Evolutionary conservation across 2,329 filamentous ascomycete species (phyloP).

Genomic region (Fusarium lateritium): DNA sequence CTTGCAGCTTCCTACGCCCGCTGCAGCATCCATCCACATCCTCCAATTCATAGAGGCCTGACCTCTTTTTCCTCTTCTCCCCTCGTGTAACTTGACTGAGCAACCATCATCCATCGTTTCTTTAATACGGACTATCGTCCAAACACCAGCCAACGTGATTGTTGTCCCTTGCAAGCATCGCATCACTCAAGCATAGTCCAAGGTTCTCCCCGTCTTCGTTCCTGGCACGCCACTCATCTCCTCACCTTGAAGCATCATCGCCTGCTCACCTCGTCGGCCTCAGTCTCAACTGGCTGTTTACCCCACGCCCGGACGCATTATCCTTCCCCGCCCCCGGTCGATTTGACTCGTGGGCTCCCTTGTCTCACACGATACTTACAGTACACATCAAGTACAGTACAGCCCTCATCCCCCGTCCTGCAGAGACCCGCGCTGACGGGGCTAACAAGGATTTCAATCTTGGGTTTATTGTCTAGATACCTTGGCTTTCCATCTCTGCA

Average conservation of each 20-base stretch:
- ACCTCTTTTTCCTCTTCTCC: conserved; percentile 28
- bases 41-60: conserved; percentile 21
- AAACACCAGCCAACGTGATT: conserved; percentile 46
- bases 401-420: conserved; percentile 27
- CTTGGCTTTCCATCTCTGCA: conserved; percentile 33
- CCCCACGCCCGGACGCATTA: conserved; percentile 44
- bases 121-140: conserved; percentile 36
- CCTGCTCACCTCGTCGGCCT: conserved; percentile 49
- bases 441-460: conserved; percentile 37
- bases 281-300: conserved; percentile 29
- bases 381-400: conserved; percentile 30
- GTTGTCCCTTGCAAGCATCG: neutral
- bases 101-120: conserved; percentile 10
- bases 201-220: conserved; percentile 19
- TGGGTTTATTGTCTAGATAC: conserved; percentile 32
- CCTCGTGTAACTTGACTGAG: conserved; percentile 21
- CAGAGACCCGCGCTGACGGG: conserved; percentile 45
- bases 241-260: conserved; percentile 47
- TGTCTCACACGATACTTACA: conserved; percentile 33
- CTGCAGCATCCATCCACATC: conserved; percentile 14
- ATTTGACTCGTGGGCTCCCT: conserved; percentile 18
- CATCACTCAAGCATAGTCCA: conserved; percentile 15
- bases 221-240: conserved; percentile 49
- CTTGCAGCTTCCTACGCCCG: conserved; percentile 26
- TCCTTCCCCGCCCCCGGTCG: conserved; percentile 26